A percentile compares a stretch with the other conserved stretches of the same genome.
Evolutionary conservation across 495 filamentous ascomycete species (phyloP).

Genomic region (Neurospora sp.): DNA sequence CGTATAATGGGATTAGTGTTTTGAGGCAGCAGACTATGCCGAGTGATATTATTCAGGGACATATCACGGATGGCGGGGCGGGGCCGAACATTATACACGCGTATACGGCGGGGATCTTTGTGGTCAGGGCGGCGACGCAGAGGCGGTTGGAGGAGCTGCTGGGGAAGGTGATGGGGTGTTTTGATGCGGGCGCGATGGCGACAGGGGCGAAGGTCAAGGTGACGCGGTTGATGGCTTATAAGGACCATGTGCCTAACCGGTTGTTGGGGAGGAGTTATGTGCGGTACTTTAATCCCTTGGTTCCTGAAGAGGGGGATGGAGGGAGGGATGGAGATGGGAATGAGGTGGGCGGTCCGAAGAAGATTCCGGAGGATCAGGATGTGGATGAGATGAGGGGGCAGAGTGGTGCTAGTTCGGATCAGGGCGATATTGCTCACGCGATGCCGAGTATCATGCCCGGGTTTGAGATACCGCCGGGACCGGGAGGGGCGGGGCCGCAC

Average conservation of each 20-base stretch:
- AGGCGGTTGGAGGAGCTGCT: conserved; percentile 37
- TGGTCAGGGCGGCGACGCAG: conserved; percentile 39
- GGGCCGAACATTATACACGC: conserved; percentile 54
- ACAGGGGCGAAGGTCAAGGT: conserved; percentile 47
- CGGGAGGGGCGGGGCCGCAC: conserved; percentile 42
- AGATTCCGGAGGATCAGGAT: conserved; percentile 34
- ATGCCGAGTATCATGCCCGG: conserved; percentile 51
- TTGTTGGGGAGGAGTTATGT: conserved; percentile 44
- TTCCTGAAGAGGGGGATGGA: not conserved
- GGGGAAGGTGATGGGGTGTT: conserved; percentile 44
- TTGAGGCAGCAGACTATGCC: conserved; percentile 56
- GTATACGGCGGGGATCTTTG: conserved; percentile 43
- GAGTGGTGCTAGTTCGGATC: conserved; percentile 47
- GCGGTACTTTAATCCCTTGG: conserved; percentile 35
- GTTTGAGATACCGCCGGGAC: conserved; percentile 41
- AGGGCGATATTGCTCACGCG: conserved; percentile 55
- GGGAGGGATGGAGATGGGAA: not conserved
- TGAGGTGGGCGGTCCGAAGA: not conserved
- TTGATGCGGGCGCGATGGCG: conserved; percentile 49
- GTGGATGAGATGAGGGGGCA: conserved; percentile 40
- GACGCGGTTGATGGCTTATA: conserved; percentile 38
- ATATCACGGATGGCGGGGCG: conserved; percentile 48
- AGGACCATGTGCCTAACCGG: conserved; percentile 51
- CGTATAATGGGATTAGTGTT: conserved; percentile 52
- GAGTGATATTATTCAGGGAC: conserved; percentile 47